Evolutionary conservation across 1,284 basidiomycete genomes (phyloP), one percentile per base, ranked within the genome.

Genomic region (Ustilago curta): DNA sequence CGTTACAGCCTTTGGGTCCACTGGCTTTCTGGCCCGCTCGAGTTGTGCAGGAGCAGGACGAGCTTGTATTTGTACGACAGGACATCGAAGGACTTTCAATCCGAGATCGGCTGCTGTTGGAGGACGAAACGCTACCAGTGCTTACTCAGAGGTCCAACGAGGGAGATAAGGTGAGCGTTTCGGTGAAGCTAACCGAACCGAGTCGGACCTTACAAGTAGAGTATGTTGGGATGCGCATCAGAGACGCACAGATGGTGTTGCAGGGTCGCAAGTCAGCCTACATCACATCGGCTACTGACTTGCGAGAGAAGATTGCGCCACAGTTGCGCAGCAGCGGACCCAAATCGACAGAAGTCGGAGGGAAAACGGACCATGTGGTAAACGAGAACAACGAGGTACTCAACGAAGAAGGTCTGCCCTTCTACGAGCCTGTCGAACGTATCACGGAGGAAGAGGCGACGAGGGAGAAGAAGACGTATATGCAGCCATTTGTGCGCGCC

Each of bases 341-440:
- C 27, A 27, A n/a, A 3, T 21, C 21, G 32, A 11, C 18, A 3
- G 39, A 27, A 18, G 37, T 8, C 11, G 29, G n/a, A 18, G 51
- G 7, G 2, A 23, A 16, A 12, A 19, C 14, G 1, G 43, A 55
- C 29, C 73, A 65, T 12, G 3, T 66, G 44, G 55, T 79, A 25
- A 76, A 75, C 54, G 75, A 76, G 12, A 31, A 78, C 2, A 59
- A 75, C 27, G 62, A 80, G 50, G 79, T 76, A 16, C 69, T 84
- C 35, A 83, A 83, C 61, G 83, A 84, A 54, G 83, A 84, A 59
- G 83, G 83, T 1, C 60, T 84, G 42, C 83, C 83, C 3, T 84
- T 84, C 56, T 78, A 79, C 32, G 82, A 84, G 43, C 78, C 77
- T 2, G 67, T 81, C 9, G 83, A 84, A 48, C 16, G 52, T 25